phyloP scores from a whole-genome alignment of 2,329 filamentous ascomycete species.

The Neoarthrinium moseri region DNA sequence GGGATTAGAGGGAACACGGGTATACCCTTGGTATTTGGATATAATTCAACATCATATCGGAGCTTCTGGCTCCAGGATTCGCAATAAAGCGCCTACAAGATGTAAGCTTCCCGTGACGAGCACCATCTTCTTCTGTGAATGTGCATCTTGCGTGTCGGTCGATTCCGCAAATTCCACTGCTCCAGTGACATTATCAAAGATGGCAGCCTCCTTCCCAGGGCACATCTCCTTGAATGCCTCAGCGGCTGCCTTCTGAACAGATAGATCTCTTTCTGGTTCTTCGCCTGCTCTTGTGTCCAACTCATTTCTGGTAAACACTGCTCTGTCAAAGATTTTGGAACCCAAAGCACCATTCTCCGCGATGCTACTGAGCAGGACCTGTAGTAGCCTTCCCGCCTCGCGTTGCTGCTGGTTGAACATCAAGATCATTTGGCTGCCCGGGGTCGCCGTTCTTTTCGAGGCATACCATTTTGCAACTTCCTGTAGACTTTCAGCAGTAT shows the following conservation, averaged over 20 bases:
- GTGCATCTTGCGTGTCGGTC: constrained; percentile 42
- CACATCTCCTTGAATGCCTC: constrained; percentile 58
- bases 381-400: constrained; percentile 35
- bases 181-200: constrained; percentile 69
- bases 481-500: constrained; percentile 80
- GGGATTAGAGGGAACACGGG: not conserved
- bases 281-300: constrained; percentile 31
- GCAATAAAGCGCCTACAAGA: constrained; percentile 76
- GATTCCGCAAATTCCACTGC: constrained; percentile 59
- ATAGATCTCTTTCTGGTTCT: constrained; percentile 54
- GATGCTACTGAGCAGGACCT: constrained; percentile 16
- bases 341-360: not conserved
- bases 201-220: constrained; percentile 40
- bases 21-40: not conserved
- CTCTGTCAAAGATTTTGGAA: constrained; percentile 45
- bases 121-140: constrained; percentile 39
- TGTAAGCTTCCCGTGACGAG: constrained; percentile 84
- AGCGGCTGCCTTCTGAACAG: constrained; percentile 68
- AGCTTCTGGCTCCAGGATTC: constrained; percentile 58
- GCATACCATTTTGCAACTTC: constrained; percentile 78
- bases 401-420: constrained; percentile 85
- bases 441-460: constrained; percentile 30
- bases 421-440: constrained; percentile 47
- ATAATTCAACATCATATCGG: constrained; percentile 4
- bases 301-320: constrained; percentile 79